Conservation (phyloP, 202 grass and related monocot species). For the Carex sylvatica region DNA sequence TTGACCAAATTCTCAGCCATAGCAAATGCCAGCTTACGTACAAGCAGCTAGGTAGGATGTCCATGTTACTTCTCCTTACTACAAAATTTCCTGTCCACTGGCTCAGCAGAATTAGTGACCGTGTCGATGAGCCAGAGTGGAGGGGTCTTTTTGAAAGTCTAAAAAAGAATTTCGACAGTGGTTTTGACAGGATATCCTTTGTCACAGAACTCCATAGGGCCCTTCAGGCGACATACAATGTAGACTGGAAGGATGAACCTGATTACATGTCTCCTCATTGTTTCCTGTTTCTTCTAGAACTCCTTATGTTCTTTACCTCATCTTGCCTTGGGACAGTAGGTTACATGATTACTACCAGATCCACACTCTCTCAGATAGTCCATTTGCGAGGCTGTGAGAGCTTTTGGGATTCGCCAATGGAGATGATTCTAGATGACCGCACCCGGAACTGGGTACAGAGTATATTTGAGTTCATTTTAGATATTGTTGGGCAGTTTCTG, state of each 20-base stretch:
- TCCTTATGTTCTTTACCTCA: conserved; percentile 41
- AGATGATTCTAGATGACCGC: too few relatives aligned
- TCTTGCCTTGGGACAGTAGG: conserved; percentile 22
- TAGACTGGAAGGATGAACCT: conserved; percentile 23
- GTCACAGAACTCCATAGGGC: conserved; percentile 31
- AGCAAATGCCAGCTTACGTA: conserved; percentile 30
- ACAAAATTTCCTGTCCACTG: conserved; percentile 4
- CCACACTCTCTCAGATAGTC: conserved; percentile 44
- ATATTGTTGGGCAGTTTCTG: conserved; percentile 21
- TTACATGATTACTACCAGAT: conserved; percentile 42
- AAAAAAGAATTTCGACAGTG: conserved; percentile 33
- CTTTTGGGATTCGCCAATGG: conserved; percentile 33
- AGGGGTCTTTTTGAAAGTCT: conserved; percentile 33
- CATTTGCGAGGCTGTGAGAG: conserved; percentile 35
- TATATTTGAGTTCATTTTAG: conserved; percentile 29
- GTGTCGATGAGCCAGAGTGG: conserved; percentile 33
- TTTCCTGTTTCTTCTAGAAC: conserved; percentile 50
- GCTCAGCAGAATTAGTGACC: conserved; percentile 9
- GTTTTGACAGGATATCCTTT: conserved; percentile 31
- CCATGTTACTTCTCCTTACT: conserved; percentile 39
- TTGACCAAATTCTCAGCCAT: conserved; percentile 21
- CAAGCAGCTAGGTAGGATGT: conserved; percentile 40
- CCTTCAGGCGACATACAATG: conserved; percentile 30
- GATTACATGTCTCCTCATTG: conserved; percentile 47
- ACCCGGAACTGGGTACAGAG: not conserved